Evolutionary conservation across 768 basidiomycete species (phyloP).

Genomic region (Phanerodontia chrysosporium): DNA sequence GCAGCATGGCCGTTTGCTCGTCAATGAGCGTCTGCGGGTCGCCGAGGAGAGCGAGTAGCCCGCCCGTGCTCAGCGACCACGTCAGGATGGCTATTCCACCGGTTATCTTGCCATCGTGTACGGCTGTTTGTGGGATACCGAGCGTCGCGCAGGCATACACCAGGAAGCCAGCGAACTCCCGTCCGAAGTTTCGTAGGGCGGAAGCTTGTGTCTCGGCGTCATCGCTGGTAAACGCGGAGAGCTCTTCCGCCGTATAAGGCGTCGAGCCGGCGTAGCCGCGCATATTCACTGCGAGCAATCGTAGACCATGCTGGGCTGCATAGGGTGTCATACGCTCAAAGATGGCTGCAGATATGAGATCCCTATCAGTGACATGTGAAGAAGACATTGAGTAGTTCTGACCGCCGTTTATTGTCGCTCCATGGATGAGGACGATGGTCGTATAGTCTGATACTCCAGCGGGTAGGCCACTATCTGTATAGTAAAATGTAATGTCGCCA

Average conservation of each 20-base stretch:
- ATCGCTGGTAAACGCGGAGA: neutral
- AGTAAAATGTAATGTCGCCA: neutral
- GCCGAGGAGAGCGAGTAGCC: neutral
- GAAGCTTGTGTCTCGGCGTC: neutral
- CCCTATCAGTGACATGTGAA: neutral
- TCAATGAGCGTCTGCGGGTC: neutral
- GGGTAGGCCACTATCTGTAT: conserved; percentile 10
- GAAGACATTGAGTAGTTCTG: neutral
- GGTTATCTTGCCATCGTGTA: neutral
- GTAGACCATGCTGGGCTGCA: neutral
- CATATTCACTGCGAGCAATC: conserved; percentile 2
- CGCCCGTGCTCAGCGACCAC: conserved; percentile 7
- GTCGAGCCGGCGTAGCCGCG: conserved; percentile 6
- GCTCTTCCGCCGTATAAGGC: neutral
- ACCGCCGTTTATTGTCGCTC: conserved; percentile 8
- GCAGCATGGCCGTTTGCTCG: neutral
- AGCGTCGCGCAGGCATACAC: neutral
- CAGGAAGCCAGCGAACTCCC: conserved; percentile 2
- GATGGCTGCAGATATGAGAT: neutral
- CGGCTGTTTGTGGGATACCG: neutral
- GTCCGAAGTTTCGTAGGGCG: neutral
- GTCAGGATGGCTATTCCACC: conserved; percentile 5
- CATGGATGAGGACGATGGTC: conserved; percentile 12
- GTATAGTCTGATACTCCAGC: neutral
- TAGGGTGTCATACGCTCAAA: neutral